These are phyloP conservation scores for thale cress (Arabidopsis thaliana) DNA, from an alignment of 345 rosid species.

Conservation along the genomic window DNA sequence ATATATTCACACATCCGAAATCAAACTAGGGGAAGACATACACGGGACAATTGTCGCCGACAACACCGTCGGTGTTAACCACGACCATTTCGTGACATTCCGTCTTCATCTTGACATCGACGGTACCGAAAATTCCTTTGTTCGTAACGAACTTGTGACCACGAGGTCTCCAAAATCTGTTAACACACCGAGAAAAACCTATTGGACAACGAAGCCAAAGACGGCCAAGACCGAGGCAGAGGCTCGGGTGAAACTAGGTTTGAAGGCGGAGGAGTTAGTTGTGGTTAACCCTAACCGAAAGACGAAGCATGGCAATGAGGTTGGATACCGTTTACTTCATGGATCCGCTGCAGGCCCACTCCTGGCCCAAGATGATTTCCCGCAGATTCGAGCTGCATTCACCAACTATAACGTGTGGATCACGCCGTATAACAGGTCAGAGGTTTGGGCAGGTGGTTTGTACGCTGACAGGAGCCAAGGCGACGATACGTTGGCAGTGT, in stretches of 20 bases:
- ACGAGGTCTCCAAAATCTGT: constrained; percentile 25
- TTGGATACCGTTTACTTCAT: constrained; percentile 56
- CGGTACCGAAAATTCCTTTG: constrained; percentile 54
- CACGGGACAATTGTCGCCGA: constrained; percentile 59
- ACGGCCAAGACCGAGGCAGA: constrained; percentile 56
- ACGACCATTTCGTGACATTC: constrained; percentile 60
- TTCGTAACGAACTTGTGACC: constrained; percentile 49
- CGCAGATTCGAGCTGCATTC: constrained; percentile 56
- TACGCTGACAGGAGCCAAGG: constrained; percentile 59
- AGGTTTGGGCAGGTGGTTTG: constrained; percentile 56
- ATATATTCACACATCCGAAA: constrained; percentile 46
- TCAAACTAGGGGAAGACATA: constrained; percentile 43
- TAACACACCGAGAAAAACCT: constrained; percentile 55
- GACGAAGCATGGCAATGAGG: constrained; percentile 53
- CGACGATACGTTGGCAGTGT: constrained; percentile 54
- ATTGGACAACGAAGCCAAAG: constrained; percentile 52
- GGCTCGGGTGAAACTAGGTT: constrained; percentile 46
- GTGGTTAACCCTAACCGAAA: constrained; percentile 54
- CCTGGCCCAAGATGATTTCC: constrained; percentile 47
- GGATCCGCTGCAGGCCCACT: constrained; percentile 41
- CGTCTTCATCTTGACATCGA: constrained; percentile 64
- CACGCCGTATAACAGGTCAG: constrained; percentile 61
- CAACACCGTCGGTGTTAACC: constrained; percentile 51
- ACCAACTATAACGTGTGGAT: constrained; percentile 64
- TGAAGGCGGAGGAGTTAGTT: constrained; percentile 39